Evolutionary conservation across 495 filamentous ascomycete genomes (phyloP), one percentile per base, ranked within the genome.

Genomic region (Aspergillus funiculosus): DNA sequence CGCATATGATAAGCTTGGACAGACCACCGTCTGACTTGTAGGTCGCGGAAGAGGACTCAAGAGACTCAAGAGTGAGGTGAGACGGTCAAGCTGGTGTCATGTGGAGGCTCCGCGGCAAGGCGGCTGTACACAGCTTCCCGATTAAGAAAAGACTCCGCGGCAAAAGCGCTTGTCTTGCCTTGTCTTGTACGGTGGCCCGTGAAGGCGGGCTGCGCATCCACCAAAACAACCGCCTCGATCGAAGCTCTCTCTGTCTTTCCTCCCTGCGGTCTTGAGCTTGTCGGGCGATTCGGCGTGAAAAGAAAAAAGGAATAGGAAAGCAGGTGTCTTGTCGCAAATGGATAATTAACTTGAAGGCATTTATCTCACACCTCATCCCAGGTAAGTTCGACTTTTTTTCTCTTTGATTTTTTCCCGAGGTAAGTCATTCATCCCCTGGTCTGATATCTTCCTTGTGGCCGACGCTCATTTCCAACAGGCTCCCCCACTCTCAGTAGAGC

Each of bases 111-210:
- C 20, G 15, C 34, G 21, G 34, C 43, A 28, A 37, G 31, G 5
- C 30, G 7, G 17, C 9, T 10, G 36, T 25, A 39, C 19, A 48
- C 30, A 42, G 30, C 44, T 27, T 21, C 37, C 20, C 13, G 28
- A 38, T 43, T 31, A 46, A 39, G 44, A 24, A 36, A 54, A 46
- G 46, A 39, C 44, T 39, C 43, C 37, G 55, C 55, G 55, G 25
- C 41, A 54, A 52, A 36, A 13, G 51, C 55, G 55, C 42, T 41
- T 54, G 51, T 44, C 39, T 20, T 29, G n/a, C n/a, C n/a, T n/a
- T n/a, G n/a, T n/a, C n/a, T n/a, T n/a, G n/a, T 54, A 15, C 42
- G 34, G 54, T 53, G 48, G 54, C 51, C 40, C 42, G 37, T 35
- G 31, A n/a, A 43, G 19, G 17, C 17, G 14, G 21, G 7, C 21